A percentile compares a stretch with the other conserved stretches of the same genome.
Conservation (phyloP, 352 stramenopile genomes). For the Globisporangium perplexum region DNA sequence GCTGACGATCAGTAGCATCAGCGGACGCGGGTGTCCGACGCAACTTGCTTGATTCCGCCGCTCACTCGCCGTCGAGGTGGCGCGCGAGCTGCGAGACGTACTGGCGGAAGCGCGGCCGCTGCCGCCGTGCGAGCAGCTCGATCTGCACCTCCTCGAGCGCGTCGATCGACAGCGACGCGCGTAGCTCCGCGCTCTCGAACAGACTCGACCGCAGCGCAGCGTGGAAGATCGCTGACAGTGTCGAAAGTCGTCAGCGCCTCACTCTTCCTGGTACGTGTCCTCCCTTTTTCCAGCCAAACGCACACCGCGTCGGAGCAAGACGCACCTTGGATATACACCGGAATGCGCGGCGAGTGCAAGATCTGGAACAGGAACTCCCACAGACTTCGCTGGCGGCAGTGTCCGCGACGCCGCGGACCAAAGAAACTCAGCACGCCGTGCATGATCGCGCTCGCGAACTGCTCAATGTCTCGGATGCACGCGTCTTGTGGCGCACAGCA, state of each 20-base stretch:
- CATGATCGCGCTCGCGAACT: conserved; percentile 34
- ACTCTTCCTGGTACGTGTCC: too few species aligned
- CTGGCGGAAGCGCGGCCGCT: conserved; percentile 58
- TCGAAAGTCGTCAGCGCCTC: background rate
- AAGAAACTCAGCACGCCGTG: conserved; percentile 45
- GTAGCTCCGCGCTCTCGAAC: conserved; percentile 12
- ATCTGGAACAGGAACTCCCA: conserved; percentile 74
- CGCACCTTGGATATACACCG: conserved; percentile 31
- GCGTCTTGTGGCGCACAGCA: conserved; percentile 31
- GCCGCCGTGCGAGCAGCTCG: conserved; percentile 25
- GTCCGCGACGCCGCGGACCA: conserved; percentile 31
- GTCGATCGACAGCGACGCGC: conserved; percentile 10
- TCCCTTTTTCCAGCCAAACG: too few species aligned
- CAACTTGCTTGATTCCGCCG: too few species aligned
- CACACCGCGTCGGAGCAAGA: background rate
- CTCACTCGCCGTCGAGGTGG: conserved; percentile 5
- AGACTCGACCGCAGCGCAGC: conserved; percentile 5
- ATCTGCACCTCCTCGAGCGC: conserved; percentile 25
- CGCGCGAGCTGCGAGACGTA: conserved; percentile 29
- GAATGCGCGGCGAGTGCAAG: conserved; percentile 56
- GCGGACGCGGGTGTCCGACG: too few species aligned
- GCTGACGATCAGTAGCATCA: too few species aligned
- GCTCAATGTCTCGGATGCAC: conserved; percentile 24
- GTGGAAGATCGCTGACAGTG: conserved; percentile 28
- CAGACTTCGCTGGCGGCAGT: conserved; percentile 47